These are phyloP conservation scores for Cercospora sp. DNA, from an alignment of 2,329 filamentous ascomycete species.

Conservation along the genomic window DNA sequence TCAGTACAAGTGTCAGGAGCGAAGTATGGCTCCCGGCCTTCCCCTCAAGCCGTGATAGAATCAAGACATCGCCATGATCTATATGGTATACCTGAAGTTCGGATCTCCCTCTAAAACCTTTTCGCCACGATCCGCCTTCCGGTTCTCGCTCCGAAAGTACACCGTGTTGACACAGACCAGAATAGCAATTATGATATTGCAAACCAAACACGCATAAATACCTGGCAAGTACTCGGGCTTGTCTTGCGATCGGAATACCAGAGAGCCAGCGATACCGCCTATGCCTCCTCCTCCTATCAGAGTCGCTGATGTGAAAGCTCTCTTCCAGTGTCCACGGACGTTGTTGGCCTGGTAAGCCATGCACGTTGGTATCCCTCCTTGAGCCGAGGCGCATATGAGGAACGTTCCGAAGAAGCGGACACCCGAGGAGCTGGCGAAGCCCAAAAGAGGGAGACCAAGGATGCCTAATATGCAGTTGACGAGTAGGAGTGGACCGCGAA, in stretches of 20 bases:
- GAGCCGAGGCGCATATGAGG: conserved; percentile 69
- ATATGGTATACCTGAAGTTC: conserved; percentile 30
- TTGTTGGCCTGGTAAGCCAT: conserved; percentile 84
- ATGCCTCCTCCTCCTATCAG: conserved; percentile 19
- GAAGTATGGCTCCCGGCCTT: background rate
- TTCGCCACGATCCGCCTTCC: conserved; percentile 43
- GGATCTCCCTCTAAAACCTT: conserved; percentile 39
- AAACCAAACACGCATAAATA: conserved; percentile 7
- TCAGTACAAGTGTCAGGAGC: background rate
- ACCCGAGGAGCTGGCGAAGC: conserved; percentile 58
- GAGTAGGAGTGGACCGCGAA: conserved; percentile 68
- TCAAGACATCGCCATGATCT: background rate
- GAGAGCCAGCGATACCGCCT: conserved; percentile 19
- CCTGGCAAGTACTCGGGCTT: conserved; percentile 18
- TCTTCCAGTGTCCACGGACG: conserved; percentile 46
- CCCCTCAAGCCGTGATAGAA: background rate
- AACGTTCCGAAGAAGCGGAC: conserved; percentile 74
- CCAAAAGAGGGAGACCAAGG: conserved; percentile 37
- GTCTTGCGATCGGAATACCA: conserved; percentile 25
- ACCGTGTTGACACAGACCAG: conserved; percentile 39
- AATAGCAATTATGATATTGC: conserved; percentile 11
- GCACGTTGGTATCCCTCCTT: conserved; percentile 69
- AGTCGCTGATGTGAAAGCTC: conserved; percentile 21
- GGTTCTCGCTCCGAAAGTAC: conserved; percentile 40
- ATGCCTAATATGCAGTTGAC: conserved; percentile 67